Base-by-base conservation (phyloP, 1,284 basidiomycete genomes). In the Ceratobasidium papillatum region DNA sequence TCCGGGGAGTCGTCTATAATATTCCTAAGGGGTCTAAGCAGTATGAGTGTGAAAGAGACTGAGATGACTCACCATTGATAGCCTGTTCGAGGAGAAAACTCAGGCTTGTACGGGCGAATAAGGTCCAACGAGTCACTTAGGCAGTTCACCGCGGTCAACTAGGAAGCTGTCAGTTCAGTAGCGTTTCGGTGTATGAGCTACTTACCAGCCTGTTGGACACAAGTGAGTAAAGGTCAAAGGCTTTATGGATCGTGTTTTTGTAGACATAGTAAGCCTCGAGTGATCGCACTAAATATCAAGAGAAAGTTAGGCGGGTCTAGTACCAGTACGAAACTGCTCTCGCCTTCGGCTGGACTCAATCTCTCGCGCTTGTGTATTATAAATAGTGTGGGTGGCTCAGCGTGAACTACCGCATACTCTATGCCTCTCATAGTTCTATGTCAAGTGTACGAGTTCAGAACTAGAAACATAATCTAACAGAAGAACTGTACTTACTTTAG, bases 291-390 rank as follows among this genome's bases (percentile, higher is more conserved):
- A 79, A 59, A 75, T 36, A 66, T 9, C n/a, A 56, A 27, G 5
- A 52, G 51, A 22, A 52, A 69, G 75, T 59, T 64, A 38, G 25
- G 12, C 11, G 76, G 65, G 9, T 51, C 41, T 75, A 74, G 47
- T 75, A 66, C 27, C 43, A 73, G 30, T 22, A 66, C 19, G 51
- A 74, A 47, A n/a, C 25, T 9, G 14, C 61, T 49, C 61, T 11
- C 30, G 93, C 94, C 90, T 87, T 94, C 89, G 38, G 92, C 90
- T 1, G 91, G 91, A 9, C 91, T 93, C 63, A 92, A 78, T 52
- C 94, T 86, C 77, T 94, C 90, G 77, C 92, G 87, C 82, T 95
- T 95, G 80, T 95, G 94, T 61, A 95, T 92, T 77, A 95, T 87
- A 81, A 95, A 95, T 63, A 94, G 84, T 17, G 89, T 87, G 0